Evolutionary conservation across 176 grass and related monocot species (phyloP).

Genomic region (Cenchrus fungigraminus): DNA sequence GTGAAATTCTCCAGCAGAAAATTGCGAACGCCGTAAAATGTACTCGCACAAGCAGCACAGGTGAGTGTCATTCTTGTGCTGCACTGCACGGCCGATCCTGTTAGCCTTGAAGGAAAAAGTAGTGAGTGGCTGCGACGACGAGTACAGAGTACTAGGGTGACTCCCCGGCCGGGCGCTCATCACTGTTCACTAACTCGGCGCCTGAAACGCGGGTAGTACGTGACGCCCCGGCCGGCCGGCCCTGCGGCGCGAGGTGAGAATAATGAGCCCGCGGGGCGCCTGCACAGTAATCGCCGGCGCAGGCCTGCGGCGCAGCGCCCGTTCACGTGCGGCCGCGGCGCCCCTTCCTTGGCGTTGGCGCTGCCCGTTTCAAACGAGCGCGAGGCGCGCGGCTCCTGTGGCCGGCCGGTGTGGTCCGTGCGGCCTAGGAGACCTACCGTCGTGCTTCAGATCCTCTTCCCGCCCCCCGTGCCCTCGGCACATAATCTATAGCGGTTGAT

Average conservation of each 20-base stretch:
- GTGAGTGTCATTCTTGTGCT: neutral
- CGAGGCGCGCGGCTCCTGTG: neutral
- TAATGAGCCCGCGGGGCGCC: neutral
- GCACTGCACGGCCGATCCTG: neutral
- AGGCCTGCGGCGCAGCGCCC: neutral
- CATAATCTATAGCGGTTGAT: neutral
- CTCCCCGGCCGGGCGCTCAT: neutral
- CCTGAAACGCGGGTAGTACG: neutral
- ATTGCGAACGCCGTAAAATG: no score
- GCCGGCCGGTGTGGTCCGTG: neutral
- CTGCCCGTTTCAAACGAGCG: neutral
- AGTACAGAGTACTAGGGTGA: neutral
- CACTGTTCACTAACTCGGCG: neutral
- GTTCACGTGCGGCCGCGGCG: neutral
- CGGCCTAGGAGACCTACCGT: neutral
- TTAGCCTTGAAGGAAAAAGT: neutral
- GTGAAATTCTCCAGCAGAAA: no score
- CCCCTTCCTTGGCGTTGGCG: neutral
- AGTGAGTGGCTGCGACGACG: neutral
- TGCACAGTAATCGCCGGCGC: conserved; percentile 13
- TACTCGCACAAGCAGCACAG: no score
- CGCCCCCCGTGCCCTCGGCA: neutral
- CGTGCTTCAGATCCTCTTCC: conserved; percentile 29
- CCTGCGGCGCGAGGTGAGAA: neutral
- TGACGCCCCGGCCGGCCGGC: neutral